A percentile compares a stretch with the other conserved stretches of the same genome.
These are phyloP conservation scores for Aspergillus tamarii DNA, from an alignment of 2,329 filamentous ascomycete species.

Conservation along the genomic window DNA sequence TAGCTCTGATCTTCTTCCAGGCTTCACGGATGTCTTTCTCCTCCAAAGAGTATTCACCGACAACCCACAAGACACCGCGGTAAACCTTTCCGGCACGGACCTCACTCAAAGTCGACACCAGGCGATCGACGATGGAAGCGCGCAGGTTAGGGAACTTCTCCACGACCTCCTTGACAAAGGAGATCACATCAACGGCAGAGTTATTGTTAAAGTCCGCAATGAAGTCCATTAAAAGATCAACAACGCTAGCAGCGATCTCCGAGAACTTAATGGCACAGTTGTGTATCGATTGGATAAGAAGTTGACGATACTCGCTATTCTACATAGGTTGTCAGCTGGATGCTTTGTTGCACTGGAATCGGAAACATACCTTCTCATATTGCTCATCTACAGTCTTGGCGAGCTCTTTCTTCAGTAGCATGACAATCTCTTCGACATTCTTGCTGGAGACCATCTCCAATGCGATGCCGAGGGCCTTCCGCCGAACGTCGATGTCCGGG, in stretches of 20 bases:
- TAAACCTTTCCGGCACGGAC: slow-evolving; percentile 97
- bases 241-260: slow-evolving; percentile 93
- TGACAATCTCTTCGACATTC: slow-evolving; percentile 96
- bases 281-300: slow-evolving; percentile 96
- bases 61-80: slow-evolving; percentile 93
- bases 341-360: neutral
- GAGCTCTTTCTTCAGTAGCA: slow-evolving; percentile 95
- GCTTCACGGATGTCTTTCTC: slow-evolving; percentile 93
- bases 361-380: slow-evolving; percentile 75
- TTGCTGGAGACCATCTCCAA: slow-evolving; percentile 98
- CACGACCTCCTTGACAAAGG: slow-evolving; percentile 98
- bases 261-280: slow-evolving; percentile 99
- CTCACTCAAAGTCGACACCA: slow-evolving; percentile 88
- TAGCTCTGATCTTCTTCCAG: slow-evolving; percentile 93
- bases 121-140: slow-evolving; percentile 80
- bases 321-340: slow-evolving; percentile 33
- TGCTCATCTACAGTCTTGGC: slow-evolving; percentile 97
- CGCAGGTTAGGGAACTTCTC: slow-evolving; percentile 95
- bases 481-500: slow-evolving; percentile 91
- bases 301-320: slow-evolving; percentile 90
- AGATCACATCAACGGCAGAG: slow-evolving; percentile 95
- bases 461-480: slow-evolving; percentile 86
- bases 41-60: slow-evolving; percentile 94
- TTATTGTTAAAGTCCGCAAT: slow-evolving; percentile 98
- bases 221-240: slow-evolving; percentile 97